These are phyloP conservation scores for Epichloe scottii DNA, from an alignment of 2,329 filamentous ascomycete genomes.

Conservation along the genomic window DNA sequence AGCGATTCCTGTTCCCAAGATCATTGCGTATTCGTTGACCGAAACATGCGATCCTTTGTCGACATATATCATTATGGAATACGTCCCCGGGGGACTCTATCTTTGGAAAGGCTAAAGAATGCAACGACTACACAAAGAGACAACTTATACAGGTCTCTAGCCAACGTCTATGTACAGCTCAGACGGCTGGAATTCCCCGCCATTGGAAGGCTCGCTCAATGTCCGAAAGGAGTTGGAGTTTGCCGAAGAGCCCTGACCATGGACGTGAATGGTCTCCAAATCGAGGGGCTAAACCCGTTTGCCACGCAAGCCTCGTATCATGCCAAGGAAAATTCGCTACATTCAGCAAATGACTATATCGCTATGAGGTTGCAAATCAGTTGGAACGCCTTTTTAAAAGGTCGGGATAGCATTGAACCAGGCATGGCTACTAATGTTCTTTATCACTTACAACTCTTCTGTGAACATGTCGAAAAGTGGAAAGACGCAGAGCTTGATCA, in stretches of 20 bases:
- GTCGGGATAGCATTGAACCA: background rate
- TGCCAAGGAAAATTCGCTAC: background rate
- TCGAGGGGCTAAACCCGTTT: constrained; percentile 6
- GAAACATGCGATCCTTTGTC: background rate
- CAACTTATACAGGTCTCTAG: constrained; percentile 6
- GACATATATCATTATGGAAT: constrained; percentile 7
- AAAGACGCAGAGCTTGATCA: constrained; percentile 1
- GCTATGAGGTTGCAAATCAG: constrained; percentile 6
- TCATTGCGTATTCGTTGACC: background rate
- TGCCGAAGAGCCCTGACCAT: constrained; percentile 3
- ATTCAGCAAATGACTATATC: constrained; percentile 6
- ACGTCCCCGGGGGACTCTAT: background rate
- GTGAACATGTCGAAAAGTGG: too few relatives aligned
- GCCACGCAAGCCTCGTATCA: constrained; percentile 4
- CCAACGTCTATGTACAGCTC: constrained; percentile 9
- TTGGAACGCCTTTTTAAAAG: constrained; percentile 6
- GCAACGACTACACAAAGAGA: constrained; percentile 1
- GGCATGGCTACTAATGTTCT: too few relatives aligned
- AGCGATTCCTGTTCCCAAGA: background rate
- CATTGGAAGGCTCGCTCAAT: constrained; percentile 5
- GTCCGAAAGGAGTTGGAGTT: constrained; percentile 1
- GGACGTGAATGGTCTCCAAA: constrained; percentile 7
- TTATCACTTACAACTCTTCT: too few relatives aligned
- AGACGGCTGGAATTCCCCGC: constrained; percentile 7
- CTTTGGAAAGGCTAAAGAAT: constrained; percentile 2